Conservation (phyloP, 345 rosid genomes). For the Murraya koenigii region DNA sequence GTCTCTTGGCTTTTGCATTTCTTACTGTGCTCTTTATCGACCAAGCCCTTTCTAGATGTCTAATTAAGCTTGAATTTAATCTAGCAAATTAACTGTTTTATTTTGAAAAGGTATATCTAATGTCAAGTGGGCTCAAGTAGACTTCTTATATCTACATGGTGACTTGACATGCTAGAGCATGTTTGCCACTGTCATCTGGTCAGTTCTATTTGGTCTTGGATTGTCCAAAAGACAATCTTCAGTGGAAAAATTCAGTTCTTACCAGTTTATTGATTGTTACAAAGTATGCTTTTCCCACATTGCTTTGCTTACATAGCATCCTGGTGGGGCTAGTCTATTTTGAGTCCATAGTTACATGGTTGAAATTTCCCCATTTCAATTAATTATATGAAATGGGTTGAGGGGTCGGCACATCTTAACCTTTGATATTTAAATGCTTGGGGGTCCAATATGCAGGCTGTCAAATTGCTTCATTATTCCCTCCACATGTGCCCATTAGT, state of each 20-base stretch:
- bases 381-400: conserved; percentile 7
- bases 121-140: background rate
- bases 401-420: background rate
- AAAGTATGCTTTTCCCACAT: background rate
- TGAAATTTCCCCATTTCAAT: background rate
- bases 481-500: conserved; percentile 15
- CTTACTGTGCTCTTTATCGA: background rate
- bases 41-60: background rate
- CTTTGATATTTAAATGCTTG: conserved; percentile 5
- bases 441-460: conserved; percentile 14
- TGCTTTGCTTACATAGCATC: background rate
- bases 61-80: background rate
- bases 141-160: background rate
- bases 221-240: background rate
- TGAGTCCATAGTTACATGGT: background rate
- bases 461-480: conserved; percentile 14
- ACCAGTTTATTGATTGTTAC: background rate
- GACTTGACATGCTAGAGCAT: conserved; percentile 13
- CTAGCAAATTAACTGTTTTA: background rate
- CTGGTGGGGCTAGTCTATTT: background rate
- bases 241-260: background rate
- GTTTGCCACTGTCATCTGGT: conserved; percentile 2
- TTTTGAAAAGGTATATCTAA: background rate
- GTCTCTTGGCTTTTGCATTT: background rate
- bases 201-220: background rate